These are phyloP conservation scores for Mediolabrus comicus DNA, from an alignment of 108 stramenopile genomes.

Conservation along the genomic window DNA sequence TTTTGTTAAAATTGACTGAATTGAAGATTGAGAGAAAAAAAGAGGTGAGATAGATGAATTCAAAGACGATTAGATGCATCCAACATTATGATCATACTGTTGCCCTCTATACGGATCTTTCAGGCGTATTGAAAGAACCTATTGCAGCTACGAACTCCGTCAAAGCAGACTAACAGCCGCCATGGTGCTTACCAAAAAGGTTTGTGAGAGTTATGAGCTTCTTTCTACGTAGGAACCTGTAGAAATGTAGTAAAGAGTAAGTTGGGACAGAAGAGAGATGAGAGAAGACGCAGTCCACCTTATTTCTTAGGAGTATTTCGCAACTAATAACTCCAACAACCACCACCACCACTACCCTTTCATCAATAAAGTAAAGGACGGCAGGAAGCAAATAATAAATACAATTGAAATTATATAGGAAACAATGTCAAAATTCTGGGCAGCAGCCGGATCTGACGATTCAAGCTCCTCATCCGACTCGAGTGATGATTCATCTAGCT, in stretches of 20 bases:
- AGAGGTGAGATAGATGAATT: neutral
- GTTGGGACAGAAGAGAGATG: too few relatives aligned
- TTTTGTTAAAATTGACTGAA: neutral
- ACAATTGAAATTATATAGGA: neutral
- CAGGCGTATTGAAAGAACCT: too few relatives aligned
- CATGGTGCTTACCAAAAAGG: constrained; percentile 11
- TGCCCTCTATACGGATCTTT: too few relatives aligned
- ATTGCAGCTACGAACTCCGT: neutral
- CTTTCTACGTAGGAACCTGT: neutral
- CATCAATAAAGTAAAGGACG: too few relatives aligned
- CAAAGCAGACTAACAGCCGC: neutral
- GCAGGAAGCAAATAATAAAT: neutral
- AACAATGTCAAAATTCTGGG: constrained; percentile 60
- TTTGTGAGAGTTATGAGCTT: neutral
- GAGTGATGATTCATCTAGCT: constrained; percentile 36
- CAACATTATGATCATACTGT: too few relatives aligned
- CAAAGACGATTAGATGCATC: too few relatives aligned
- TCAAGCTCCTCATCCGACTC: constrained; percentile 16
- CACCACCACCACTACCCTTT: too few relatives aligned
- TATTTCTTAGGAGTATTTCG: too few relatives aligned
- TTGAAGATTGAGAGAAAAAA: neutral
- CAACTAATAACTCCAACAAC: too few relatives aligned
- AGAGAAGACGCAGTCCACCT: too few relatives aligned
- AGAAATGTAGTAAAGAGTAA: too few relatives aligned
- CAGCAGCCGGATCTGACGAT: constrained; percentile 40